Percentiles rank a stretch among this genome's conserved stretches.
phyloP scores from a whole-genome alignment of 768 basidiomycete genomes.

The Trametes cubensis region DNA sequence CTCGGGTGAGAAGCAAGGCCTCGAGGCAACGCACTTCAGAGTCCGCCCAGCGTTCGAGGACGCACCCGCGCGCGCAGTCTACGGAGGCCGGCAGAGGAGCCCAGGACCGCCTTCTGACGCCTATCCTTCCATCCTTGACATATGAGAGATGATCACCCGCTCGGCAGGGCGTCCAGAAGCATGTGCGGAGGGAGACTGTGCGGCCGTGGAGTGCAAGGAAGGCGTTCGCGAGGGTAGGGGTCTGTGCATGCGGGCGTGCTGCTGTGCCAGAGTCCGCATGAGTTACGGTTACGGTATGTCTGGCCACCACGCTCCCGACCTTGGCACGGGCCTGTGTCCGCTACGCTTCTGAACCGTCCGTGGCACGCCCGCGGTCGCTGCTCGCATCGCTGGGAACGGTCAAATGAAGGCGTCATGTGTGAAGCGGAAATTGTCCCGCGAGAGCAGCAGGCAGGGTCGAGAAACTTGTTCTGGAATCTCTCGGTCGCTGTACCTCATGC shows the following conservation, averaged over 20 bases:
- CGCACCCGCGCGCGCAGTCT: too few relatives aligned
- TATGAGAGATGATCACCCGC: constrained; percentile 14
- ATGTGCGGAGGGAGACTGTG: constrained; percentile 1
- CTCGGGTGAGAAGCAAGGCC: background rate
- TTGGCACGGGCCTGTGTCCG: too few relatives aligned
- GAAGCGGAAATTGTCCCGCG: constrained; percentile 20
- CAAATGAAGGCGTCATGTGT: constrained; percentile 17
- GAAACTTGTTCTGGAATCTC: constrained; percentile 7
- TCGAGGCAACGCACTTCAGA: constrained; percentile 14
- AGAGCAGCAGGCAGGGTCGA: constrained; percentile 11
- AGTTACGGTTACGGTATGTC: background rate
- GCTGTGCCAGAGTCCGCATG: background rate
- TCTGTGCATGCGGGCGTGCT: background rate
- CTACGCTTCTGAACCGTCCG: too few relatives aligned
- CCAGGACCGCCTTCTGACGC: constrained; percentile 2
- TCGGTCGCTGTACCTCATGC: constrained; percentile 2
- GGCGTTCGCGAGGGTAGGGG: background rate
- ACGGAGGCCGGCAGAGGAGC: background rate
- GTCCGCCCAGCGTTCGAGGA: constrained; percentile 5
- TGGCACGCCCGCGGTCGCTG: background rate
- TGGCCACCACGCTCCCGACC: too few relatives aligned
- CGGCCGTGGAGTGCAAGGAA: background rate
- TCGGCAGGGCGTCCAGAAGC: constrained; percentile 13
- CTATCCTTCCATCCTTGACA: constrained; percentile 3
- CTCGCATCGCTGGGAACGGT: constrained; percentile 10